Evolutionary conservation across 176 grass and related monocot genomes (phyloP).

Genomic region (Carex scoparia): DNA sequence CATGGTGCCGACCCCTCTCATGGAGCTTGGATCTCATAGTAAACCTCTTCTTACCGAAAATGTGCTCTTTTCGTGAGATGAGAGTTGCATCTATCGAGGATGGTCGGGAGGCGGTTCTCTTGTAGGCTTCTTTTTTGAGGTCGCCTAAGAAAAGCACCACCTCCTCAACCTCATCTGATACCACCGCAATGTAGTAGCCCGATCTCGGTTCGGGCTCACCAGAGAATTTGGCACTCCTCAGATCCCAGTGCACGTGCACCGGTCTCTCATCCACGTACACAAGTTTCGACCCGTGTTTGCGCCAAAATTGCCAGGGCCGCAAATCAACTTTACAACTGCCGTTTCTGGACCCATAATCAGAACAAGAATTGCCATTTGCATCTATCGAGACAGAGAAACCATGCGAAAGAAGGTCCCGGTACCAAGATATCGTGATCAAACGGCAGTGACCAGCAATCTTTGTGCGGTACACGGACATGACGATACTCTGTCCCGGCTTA

Average conservation of each 20-base stretch:
- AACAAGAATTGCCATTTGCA: not conserved
- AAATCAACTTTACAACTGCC: conserved; percentile 55
- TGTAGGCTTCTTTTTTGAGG: conserved; percentile 46
- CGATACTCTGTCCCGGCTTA: conserved; percentile 42
- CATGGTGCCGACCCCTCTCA: conserved; percentile 47
- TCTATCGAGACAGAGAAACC: conserved; percentile 51
- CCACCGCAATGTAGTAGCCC: conserved; percentile 57
- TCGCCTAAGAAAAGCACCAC: conserved; percentile 67
- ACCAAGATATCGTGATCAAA: conserved; percentile 64
- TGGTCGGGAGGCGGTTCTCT: conserved; percentile 30
- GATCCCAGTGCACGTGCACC: conserved; percentile 76
- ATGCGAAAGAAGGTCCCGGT: conserved; percentile 52
- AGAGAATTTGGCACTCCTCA: conserved; percentile 50
- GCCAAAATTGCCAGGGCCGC: conserved; percentile 85
- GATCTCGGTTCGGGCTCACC: conserved; percentile 43
- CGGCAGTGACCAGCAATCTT: conserved; percentile 77
- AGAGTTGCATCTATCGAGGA: conserved; percentile 37
- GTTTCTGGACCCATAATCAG: not conserved
- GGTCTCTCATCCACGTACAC: conserved; percentile 35
- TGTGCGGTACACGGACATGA: conserved; percentile 69
- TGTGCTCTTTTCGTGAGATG: conserved; percentile 59
- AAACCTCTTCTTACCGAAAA: conserved; percentile 57
- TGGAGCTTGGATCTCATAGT: conserved; percentile 56
- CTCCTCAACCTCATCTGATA: conserved; percentile 45
- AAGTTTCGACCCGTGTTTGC: conserved; percentile 39